Evolutionary conservation across 2,329 filamentous ascomycete species (phyloP).

Genomic region (Colletotrichum limetticola): DNA sequence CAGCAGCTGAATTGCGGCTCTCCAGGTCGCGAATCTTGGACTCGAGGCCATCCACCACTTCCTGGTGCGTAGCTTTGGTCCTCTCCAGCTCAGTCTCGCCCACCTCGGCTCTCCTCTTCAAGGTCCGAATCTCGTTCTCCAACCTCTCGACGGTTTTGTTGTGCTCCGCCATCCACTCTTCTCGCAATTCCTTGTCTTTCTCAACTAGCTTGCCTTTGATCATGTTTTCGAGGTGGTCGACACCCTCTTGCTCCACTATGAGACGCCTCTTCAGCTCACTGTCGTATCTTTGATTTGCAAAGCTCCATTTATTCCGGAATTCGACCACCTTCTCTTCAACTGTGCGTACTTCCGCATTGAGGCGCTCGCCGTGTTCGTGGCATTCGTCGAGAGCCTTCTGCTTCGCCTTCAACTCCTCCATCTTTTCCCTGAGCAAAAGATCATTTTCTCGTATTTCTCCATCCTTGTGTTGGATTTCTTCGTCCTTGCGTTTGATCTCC

Average conservation of each 20-base stretch:
- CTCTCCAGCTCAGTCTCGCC: neutral
- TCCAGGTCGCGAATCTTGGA: neutral
- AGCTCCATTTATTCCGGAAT: neutral
- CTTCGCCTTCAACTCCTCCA: neutral
- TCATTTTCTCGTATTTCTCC: neutral
- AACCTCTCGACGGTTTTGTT: neutral
- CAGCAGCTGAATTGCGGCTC: neutral
- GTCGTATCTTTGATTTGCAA: neutral
- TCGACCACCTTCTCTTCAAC: conserved; percentile 7
- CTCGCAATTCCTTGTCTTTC: neutral
- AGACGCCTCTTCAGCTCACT: neutral
- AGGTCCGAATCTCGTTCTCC: neutral
- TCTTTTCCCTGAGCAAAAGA: neutral
- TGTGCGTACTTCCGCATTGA: neutral
- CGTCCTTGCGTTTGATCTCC: neutral
- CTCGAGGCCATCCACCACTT: neutral
- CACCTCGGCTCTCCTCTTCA: neutral
- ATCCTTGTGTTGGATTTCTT: neutral
- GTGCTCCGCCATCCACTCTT: neutral
- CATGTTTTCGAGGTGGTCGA: neutral
- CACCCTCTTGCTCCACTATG: neutral
- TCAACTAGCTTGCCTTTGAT: neutral
- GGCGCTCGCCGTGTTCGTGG: neutral
- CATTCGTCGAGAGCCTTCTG: neutral
- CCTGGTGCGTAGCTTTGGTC: neutral